Evolutionary conservation across 2,329 filamentous ascomycete genomes (phyloP), one percentile per base, ranked within the genome.

Genomic region (Colletotrichum orchidophilum): DNA sequence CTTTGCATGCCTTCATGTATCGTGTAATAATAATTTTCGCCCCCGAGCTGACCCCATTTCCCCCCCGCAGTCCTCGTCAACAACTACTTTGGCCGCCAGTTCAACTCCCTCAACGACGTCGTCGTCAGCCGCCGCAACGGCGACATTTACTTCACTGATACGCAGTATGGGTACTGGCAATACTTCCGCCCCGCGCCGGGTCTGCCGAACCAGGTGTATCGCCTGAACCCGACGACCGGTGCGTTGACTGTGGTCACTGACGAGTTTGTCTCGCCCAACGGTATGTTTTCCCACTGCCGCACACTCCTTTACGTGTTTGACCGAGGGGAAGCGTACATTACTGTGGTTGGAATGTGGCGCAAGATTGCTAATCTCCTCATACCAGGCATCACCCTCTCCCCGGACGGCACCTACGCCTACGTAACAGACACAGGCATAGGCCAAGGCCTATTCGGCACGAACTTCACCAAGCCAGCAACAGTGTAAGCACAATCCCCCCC

Each of bases 131-230:
- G 88, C 33, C 77, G 78, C 12, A 90, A 86, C 67, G 83, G 84
- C n/a, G 85, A 88, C 29, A 80, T 92, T n/a, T 92, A 90, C 81
- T 91, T 92, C 75, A 92, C 89, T 1, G 90, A 92, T 69, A 86
- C 87, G 0, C 82, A 85, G 8, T 92, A 92, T 73, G 90, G 88
- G 3, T 87, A 83, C 71, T 81, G 87, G 52, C 89, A 91, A 75
- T 82, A 87, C 27, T 91, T 91, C 74, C 83, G 89, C 0, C 86
- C 86, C 0, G 73, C 77, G 6, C 88, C 88, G 0, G 85, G 84
- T 0, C 76, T 91, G 12, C 87, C 83, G 5, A 87, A 86, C 68
- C 89, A 91, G 75, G 87, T 91, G 0, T 92, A 91, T 76, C 84
- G 88, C 2, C 86, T 87, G 55, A 84, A 88, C 54, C 83, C 85